Percentiles rank a stretch among this genome's conserved stretches.
These are phyloP conservation scores for Inonotus obliquus DNA, from an alignment of 1,284 basidiomycete genomes.

Conservation along the genomic window DNA sequence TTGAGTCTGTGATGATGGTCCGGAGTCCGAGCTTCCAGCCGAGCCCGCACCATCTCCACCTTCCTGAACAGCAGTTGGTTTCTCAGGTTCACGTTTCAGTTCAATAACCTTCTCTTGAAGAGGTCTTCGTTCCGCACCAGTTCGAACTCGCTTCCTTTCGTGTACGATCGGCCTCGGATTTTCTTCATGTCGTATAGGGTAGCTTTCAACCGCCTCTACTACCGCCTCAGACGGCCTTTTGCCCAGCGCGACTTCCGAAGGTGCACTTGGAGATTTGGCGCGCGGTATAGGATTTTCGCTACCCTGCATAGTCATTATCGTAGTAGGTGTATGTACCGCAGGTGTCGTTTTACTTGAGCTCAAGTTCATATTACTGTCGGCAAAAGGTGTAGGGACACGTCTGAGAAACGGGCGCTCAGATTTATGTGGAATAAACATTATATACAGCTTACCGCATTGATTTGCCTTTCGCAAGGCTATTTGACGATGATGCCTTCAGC, in stretches of 20 bases:
- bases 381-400: conserved; percentile 16
- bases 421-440: neutral
- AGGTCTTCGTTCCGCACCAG: conserved; percentile 21
- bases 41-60: conserved; percentile 1
- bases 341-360: neutral
- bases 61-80: neutral
- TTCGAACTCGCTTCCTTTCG: conserved; percentile 48
- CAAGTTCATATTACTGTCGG: conserved; percentile 14
- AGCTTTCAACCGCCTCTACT: conserved; percentile 36
- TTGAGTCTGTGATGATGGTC: conserved; percentile 12
- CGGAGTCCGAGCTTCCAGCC: conserved; percentile 10
- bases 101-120: conserved; percentile 7
- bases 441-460: conserved; percentile 4
- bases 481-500: neutral
- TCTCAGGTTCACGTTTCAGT: neutral
- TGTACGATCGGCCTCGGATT: conserved; percentile 35
- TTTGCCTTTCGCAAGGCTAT: neutral
- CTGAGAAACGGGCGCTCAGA: neutral
- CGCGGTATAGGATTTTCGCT: neutral
- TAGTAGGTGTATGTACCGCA: neutral
- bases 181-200: conserved; percentile 34
- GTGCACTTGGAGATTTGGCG: conserved; percentile 27
- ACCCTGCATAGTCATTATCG: neutral
- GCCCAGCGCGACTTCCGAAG: conserved; percentile 42
- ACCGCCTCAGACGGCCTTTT: conserved; percentile 55